Evolutionary conservation across 2,329 filamentous ascomycete genomes (phyloP).

Genomic region (Penicillium aurantiogriseum): DNA sequence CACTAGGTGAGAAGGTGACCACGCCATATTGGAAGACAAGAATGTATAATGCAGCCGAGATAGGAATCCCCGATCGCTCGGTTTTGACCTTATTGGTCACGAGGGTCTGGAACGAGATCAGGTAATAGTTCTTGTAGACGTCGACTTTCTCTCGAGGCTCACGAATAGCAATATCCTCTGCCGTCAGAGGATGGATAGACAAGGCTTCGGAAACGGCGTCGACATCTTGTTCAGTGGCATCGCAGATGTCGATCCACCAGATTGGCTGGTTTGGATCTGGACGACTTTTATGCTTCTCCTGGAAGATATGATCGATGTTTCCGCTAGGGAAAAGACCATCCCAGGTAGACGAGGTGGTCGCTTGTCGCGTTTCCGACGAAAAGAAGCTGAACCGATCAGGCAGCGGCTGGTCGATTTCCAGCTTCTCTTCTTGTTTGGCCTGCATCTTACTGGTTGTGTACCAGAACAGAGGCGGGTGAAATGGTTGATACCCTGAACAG

Average conservation of each 20-base stretch:
- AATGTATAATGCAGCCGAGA: slow-evolving; percentile 91
- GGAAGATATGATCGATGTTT: slow-evolving; percentile 14
- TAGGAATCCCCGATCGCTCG: slow-evolving; percentile 70
- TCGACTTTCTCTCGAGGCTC: slow-evolving; percentile 97
- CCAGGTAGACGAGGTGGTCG: slow-evolving; percentile 19
- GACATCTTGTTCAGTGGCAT: slow-evolving; percentile 82
- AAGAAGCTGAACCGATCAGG: slow-evolving; percentile 90
- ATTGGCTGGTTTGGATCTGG: slow-evolving; percentile 46
- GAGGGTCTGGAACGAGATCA: slow-evolving; percentile 92
- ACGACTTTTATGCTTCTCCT: slow-evolving; percentile 11
- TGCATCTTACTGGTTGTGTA: neutral
- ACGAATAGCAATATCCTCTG: slow-evolving; percentile 90
- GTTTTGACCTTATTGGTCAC: slow-evolving; percentile 65
- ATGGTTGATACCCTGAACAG: neutral
- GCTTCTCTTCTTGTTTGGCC: slow-evolving; percentile 1
- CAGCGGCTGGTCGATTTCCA: slow-evolving; percentile 46
- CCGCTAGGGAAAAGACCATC: slow-evolving; percentile 18
- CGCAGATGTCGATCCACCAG: slow-evolving; percentile 95
- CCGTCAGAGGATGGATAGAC: slow-evolving; percentile 87
- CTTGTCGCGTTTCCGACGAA: slow-evolving; percentile 74
- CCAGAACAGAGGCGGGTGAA: neutral
- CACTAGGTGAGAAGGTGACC: slow-evolving; percentile 85
- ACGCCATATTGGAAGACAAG: slow-evolving; percentile 93
- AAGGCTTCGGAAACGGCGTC: slow-evolving; percentile 84
- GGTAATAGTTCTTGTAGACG: slow-evolving; percentile 93